Evolutionary conservation across 2,329 filamentous ascomycete species (phyloP).

Genomic region (Aureobasidium sp.): DNA sequence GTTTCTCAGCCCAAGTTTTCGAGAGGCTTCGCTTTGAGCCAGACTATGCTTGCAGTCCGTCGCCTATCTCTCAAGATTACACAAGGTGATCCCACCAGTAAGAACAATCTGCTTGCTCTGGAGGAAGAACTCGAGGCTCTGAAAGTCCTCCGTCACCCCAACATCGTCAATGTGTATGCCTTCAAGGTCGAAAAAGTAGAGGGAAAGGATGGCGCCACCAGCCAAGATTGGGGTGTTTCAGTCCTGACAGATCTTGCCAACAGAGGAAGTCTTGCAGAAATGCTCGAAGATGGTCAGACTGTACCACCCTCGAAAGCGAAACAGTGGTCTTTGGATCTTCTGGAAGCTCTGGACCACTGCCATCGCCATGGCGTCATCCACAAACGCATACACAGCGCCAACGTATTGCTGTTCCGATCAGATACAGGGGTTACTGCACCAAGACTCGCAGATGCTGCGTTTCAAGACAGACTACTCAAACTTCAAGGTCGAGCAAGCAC

Average conservation of each 20-base stretch:
- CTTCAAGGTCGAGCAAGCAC: conserved; percentile 8
- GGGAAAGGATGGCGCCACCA: not conserved
- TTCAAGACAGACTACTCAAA: conserved; percentile 41
- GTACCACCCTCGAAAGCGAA: conserved; percentile 70
- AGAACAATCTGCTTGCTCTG: conserved; percentile 67
- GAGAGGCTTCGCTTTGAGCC: not conserved
- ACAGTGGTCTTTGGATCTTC: conserved; percentile 83
- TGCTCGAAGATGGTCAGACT: conserved; percentile 62
- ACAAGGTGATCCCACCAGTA: conserved; percentile 30
- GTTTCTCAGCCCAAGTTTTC: conserved; percentile 1
- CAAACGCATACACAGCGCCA: conserved; percentile 71
- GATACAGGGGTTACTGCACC: conserved; percentile 57
- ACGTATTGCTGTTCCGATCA: conserved; percentile 69
- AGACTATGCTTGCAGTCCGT: conserved; percentile 12
- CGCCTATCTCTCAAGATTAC: conserved; percentile 3
- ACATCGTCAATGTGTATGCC: conserved; percentile 72
- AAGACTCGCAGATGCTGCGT: conserved; percentile 69
- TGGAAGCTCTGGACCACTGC: conserved; percentile 81
- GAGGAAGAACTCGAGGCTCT: conserved; percentile 70
- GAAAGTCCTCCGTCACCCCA: conserved; percentile 67
- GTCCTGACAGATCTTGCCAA: conserved; percentile 71
- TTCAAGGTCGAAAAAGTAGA: conserved; percentile 53
- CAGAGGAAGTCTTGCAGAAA: conserved; percentile 73
- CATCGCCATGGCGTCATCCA: conserved; percentile 75
- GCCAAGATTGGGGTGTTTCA: conserved; percentile 59